phyloP scores from a whole-genome alignment of 2,329 filamentous ascomycete genomes.

The Alternaria metachromatica region DNA sequence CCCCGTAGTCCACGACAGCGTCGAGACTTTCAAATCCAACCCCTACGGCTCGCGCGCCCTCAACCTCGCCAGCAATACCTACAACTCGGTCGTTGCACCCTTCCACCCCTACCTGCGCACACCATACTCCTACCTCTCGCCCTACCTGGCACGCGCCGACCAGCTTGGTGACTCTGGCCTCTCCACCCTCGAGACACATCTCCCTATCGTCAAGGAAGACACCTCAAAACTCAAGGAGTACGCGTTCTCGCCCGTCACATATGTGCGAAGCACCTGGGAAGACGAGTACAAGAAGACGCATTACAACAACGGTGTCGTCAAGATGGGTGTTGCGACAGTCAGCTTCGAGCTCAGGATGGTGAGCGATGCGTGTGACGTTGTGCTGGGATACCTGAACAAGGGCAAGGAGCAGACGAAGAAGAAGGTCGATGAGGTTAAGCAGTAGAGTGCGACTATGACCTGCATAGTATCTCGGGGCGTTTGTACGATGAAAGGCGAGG shows the following conservation, averaged over 20 bases:
- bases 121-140: constrained; percentile 81
- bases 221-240: constrained; percentile 51
- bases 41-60: constrained; percentile 84
- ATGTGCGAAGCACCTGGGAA: constrained; percentile 46
- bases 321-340: constrained; percentile 45
- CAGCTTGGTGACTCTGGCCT: constrained; percentile 49
- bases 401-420: constrained; percentile 42
- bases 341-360: constrained; percentile 50
- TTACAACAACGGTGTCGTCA: constrained; percentile 44
- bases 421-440: constrained; percentile 46
- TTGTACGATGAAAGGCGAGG: neutral
- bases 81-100: constrained; percentile 77
- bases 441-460: constrained; percentile 23
- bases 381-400: constrained; percentile 42
- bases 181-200: constrained; percentile 44
- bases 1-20: constrained; percentile 79
- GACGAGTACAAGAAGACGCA: constrained; percentile 50
- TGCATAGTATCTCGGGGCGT: neutral
- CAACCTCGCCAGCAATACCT: constrained; percentile 75
- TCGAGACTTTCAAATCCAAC: constrained; percentile 80
- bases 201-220: constrained; percentile 58
- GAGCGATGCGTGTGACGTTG: constrained; percentile 40
- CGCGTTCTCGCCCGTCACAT: constrained; percentile 44
- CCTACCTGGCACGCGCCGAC: constrained; percentile 85
- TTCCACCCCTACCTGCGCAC: constrained; percentile 78